Evolutionary conservation across 495 filamentous ascomycete species (phyloP), one percentile per base, ranked within the genome.

Genomic region (Tricharina praecox): DNA sequence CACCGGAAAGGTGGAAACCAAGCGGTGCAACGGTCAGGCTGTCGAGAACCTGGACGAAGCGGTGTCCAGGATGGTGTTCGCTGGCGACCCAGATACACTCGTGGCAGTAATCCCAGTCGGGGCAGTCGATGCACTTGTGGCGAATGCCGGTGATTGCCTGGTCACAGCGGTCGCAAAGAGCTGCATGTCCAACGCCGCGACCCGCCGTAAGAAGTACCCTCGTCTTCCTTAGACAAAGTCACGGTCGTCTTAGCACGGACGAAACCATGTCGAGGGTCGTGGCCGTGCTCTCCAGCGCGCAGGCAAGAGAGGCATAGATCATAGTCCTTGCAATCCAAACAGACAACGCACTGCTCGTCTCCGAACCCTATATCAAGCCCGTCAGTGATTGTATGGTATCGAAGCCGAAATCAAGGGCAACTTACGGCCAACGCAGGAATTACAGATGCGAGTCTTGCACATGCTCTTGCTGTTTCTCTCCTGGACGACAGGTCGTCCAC

Each of bases 31-130:
- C n/a, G 15, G 39, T 16, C 13, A 8, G 1, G 30, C n/a, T 24
- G 24, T 28, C 30, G 53, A 88, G 90, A 44, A 96, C 74, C 25
- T 83, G 75, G 18, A 84, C 85, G 65, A 99, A 95, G 50, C 92
- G 83, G 64, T 99, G 90, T 24, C 73, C 70, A 24, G 83, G 75
- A 59, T 99, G 90, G 45, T 67, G 76, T 55, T 75, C 68, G 23
- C 63, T 53, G 23, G 83, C 78, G 55, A 68, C 74, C 49, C 69
- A 64, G 43, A 81, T 64, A 65, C 90, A 99, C 3, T 70, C 66
- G n/a, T 72, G 71, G 68, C 90, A 99, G 67, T 82, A 94, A 54
- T 99, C 90, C 83, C 82, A 99, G 60, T 99, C 90, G 24, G 92
- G 90, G 70, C 90, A 99, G 56, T 81, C 78, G 53, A 95, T 70